Evolutionary conservation across 176 grass and related monocot species (phyloP).

Genomic region (Triticum dicoccoides): DNA sequence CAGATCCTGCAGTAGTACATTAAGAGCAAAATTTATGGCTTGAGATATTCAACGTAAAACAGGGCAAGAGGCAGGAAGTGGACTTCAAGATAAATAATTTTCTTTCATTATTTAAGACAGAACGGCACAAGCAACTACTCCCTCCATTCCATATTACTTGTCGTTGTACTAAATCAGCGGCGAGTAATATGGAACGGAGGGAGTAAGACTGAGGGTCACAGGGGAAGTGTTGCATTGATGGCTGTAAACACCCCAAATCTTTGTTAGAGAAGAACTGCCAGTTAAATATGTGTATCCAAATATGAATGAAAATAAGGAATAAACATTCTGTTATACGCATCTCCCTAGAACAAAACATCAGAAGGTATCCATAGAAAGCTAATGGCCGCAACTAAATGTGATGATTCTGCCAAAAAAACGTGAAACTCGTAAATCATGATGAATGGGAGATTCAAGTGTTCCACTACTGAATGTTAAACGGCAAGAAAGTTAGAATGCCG

Average conservation of each 20-base stretch:
- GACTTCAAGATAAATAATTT: background rate
- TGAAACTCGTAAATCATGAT: background rate
- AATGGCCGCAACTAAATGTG: background rate
- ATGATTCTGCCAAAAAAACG: background rate
- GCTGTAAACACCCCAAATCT: background rate
- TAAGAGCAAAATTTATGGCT: slow-evolving; percentile 14
- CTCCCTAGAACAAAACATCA: background rate
- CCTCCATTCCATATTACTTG: too few species aligned
- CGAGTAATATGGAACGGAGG: too few species aligned
- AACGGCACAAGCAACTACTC: background rate
- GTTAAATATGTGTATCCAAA: background rate
- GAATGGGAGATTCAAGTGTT: background rate
- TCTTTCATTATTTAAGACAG: slow-evolving; percentile 7
- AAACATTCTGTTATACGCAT: background rate
- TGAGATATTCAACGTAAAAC: background rate
- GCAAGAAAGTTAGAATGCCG: background rate
- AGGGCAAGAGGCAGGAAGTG: background rate
- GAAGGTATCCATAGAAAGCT: background rate
- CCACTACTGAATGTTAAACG: background rate
- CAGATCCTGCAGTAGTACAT: slow-evolving; percentile 54
- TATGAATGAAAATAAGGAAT: background rate
- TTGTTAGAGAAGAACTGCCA: background rate
- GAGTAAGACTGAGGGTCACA: background rate
- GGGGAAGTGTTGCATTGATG: background rate
- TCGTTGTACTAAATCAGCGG: too few species aligned